phyloP scores from a whole-genome alignment of 139 green algal species.

The Asterochloris sp. region DNA sequence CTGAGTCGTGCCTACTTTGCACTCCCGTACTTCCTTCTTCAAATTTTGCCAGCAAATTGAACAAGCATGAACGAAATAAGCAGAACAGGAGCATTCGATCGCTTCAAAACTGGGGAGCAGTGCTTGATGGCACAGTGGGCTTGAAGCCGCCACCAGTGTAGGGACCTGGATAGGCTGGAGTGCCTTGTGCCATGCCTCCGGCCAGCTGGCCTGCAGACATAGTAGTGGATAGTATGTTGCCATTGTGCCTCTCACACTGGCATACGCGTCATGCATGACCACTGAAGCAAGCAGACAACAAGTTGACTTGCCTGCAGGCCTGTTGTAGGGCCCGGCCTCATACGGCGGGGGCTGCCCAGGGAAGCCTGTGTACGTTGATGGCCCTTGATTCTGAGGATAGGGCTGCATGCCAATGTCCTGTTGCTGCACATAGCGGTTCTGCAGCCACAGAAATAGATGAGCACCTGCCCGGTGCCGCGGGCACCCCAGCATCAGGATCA shows the following conservation, averaged over 20 bases:
- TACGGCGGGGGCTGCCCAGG: not conserved
- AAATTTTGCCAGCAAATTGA: not conserved
- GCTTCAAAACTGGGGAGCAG: not conserved
- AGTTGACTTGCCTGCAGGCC: not conserved
- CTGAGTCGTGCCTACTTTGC: not conserved
- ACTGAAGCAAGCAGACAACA: not conserved
- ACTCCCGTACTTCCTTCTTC: not conserved
- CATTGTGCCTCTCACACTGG: not conserved
- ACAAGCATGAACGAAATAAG: not conserved
- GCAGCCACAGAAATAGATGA: not conserved
- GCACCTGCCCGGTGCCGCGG: too few relatives aligned
- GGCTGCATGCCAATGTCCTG: constrained; percentile 17
- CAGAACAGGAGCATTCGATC: not conserved
- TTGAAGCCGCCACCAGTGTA: constrained; percentile 15
- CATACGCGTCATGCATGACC: not conserved
- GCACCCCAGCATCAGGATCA: too few relatives aligned
- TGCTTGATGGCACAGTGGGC: not conserved
- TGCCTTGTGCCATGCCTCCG: not conserved
- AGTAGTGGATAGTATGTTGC: not conserved
- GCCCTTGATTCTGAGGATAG: not conserved
- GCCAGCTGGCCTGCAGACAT: not conserved
- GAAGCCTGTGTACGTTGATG: not conserved
- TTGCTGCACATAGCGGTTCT: constrained; percentile 6
- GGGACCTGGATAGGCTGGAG: constrained; percentile 4
- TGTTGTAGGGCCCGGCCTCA: not conserved